A percentile compares a stretch with the other conserved stretches of the same genome.
phyloP scores from a whole-genome alignment of 2,329 filamentous ascomycete species.

The Colletotrichum tabaci region DNA sequence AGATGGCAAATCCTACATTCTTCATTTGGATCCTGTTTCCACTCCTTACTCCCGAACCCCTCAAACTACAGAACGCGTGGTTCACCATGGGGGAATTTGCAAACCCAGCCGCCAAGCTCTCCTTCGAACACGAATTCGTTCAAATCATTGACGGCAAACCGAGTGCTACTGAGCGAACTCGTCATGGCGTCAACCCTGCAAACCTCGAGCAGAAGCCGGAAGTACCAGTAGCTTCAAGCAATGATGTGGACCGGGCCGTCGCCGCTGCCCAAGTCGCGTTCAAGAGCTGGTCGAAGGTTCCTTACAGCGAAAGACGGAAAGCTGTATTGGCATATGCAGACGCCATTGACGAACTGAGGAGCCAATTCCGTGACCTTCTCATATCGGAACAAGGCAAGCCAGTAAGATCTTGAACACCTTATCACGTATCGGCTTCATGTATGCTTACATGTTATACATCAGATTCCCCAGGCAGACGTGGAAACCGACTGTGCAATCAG shows the following conservation, averaged over 20 bases:
- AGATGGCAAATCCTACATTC: not conserved
- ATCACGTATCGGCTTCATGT: not conserved
- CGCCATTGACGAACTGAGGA: conserved; percentile 43
- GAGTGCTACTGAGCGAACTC: conserved; percentile 57
- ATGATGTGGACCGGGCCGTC: conserved; percentile 51
- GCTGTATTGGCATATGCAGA: conserved; percentile 47
- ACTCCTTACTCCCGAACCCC: no score
- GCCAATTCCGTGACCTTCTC: conserved; percentile 46
- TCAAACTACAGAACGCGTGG: not conserved
- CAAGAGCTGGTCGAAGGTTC: conserved; percentile 48
- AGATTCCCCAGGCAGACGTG: conserved; percentile 43
- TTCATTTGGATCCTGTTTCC: no score
- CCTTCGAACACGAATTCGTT: conserved; percentile 1
- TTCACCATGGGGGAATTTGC: not conserved
- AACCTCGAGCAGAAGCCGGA: conserved; percentile 61
- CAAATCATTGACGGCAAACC: conserved; percentile 63
- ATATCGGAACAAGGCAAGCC: conserved; percentile 51
- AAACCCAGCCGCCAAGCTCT: not conserved
- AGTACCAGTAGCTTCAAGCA: conserved; percentile 47
- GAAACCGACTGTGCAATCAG: conserved; percentile 47
- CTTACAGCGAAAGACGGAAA: conserved; percentile 45
- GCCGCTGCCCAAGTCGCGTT: conserved; percentile 48
- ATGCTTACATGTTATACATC: conserved; percentile 3
- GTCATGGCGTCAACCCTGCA: conserved; percentile 66
- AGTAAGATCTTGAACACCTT: conserved; percentile 17